Evolutionary conservation across 306 rosid species (phyloP).

Genomic region (Vicia villosa): DNA sequence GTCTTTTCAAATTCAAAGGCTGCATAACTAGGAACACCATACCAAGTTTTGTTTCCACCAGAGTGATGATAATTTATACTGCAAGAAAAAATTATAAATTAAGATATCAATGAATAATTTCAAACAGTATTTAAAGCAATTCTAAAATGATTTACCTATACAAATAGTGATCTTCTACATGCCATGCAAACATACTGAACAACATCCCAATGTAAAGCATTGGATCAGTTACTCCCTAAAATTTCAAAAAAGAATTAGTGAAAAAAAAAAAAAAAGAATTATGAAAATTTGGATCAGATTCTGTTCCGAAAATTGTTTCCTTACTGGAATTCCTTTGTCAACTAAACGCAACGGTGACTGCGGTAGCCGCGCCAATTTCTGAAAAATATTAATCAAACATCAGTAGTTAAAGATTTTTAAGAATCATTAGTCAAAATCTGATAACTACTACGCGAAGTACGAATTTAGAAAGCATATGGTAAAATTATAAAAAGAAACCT

Average conservation of each 20-base stretch:
- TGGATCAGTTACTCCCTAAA: constrained; percentile 53
- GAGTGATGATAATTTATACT: constrained; percentile 41
- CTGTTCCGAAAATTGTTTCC: constrained; percentile 15
- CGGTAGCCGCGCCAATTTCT: constrained; percentile 38
- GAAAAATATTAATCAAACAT: background rate
- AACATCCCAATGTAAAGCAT: constrained; percentile 46
- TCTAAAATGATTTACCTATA: constrained; percentile 33
- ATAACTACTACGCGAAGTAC: too few species aligned
- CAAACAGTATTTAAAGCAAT: background rate
- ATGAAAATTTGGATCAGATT: background rate
- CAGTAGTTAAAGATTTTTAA: too few species aligned
- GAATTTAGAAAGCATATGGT: background rate
- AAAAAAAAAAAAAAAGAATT: background rate
- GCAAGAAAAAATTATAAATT: background rate
- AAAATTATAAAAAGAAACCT: constrained; percentile 35
- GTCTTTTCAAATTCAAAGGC: constrained; percentile 40
- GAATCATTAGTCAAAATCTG: too few species aligned
- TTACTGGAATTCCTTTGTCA: constrained; percentile 44
- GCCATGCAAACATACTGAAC: constrained; percentile 59
- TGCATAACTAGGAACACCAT: constrained; percentile 45
- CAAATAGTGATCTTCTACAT: constrained; percentile 52
- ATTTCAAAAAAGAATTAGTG: constrained; percentile 7
- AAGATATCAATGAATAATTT: background rate
- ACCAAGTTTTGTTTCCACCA: constrained; percentile 40
- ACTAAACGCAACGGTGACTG: constrained; percentile 39